These are phyloP conservation scores for Cordyceps javanica DNA, from an alignment of 2,329 filamentous ascomycete species.

Conservation along the genomic window DNA sequence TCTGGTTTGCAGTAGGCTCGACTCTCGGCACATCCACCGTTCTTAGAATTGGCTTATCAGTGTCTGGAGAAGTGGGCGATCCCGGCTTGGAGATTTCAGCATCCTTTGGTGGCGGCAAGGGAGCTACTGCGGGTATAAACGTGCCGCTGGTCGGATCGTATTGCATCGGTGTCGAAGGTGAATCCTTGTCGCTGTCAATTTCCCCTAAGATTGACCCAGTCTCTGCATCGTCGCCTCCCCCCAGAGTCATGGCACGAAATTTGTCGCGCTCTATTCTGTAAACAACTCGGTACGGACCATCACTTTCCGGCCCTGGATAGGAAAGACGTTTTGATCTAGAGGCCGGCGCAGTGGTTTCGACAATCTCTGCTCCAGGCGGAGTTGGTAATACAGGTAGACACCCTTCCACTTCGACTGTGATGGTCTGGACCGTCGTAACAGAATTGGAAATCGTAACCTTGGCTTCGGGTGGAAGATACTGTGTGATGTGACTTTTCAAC, in stretches of 20 bases:
- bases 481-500: conserved; percentile 48
- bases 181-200: conserved; percentile 21
- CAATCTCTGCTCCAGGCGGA: conserved; percentile 52
- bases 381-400: conserved; percentile 45
- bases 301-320: conserved; percentile 18
- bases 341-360: conserved; percentile 41
- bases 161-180: conserved; percentile 8
- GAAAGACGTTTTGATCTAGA: conserved; percentile 15
- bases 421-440: conserved; percentile 54
- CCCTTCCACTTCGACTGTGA: conserved; percentile 57
- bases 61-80: not conserved
- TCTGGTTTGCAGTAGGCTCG: conserved; percentile 37
- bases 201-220: conserved; percentile 23
- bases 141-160: conserved; percentile 10
- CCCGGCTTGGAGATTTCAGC: not conserved
- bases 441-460: conserved; percentile 55
- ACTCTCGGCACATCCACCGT: not conserved
- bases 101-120: not conserved
- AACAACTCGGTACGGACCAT: conserved; percentile 47
- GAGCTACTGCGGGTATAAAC: not conserved
- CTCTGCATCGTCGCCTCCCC: conserved; percentile 25
- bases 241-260: conserved; percentile 35
- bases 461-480: conserved; percentile 48
- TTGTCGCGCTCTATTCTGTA: conserved; percentile 53
- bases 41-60: not conserved